These are phyloP conservation scores for Vitis labrusca DNA, from an alignment of 164 flowering plant species.

Conservation along the genomic window DNA sequence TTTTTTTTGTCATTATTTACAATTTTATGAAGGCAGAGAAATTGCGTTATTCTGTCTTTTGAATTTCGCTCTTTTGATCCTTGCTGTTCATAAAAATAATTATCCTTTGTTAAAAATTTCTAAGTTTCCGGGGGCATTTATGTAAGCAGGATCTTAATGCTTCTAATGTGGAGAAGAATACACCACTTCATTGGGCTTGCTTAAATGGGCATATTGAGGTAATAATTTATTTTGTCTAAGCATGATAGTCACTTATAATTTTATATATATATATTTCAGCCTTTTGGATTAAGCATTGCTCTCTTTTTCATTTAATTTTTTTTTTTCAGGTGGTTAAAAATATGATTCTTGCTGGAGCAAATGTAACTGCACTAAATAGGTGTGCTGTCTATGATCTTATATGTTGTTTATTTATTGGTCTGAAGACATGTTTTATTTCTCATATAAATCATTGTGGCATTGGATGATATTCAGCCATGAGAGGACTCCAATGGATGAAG, in stretches of 20 bases:
- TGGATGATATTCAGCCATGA: slow-evolving; percentile 57
- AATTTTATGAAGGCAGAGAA: too few relatives aligned
- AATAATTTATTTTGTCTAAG: slow-evolving; percentile 1
- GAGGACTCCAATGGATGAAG: slow-evolving; percentile 84
- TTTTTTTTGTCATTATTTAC: too few relatives aligned
- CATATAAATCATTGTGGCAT: neutral
- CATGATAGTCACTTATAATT: neutral
- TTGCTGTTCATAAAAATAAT: neutral
- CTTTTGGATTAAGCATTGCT: too few relatives aligned
- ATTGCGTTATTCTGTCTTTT: too few relatives aligned
- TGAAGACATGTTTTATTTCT: neutral
- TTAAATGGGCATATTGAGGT: slow-evolving; percentile 91
- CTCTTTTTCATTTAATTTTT: too few relatives aligned
- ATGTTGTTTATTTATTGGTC: neutral
- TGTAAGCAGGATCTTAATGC: slow-evolving; percentile 71
- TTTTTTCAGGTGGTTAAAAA: slow-evolving; percentile 59
- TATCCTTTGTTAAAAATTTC: neutral
- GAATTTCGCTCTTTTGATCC: neutral
- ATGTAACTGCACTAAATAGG: slow-evolving; percentile 66
- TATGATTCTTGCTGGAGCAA: slow-evolving; percentile 76
- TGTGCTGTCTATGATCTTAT: slow-evolving; percentile 18
- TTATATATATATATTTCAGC: neutral
- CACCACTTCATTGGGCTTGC: slow-evolving; percentile 97
- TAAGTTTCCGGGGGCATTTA: neutral
- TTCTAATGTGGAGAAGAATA: slow-evolving; percentile 72